A percentile compares a stretch with the other conserved stretches of the same genome.
phyloP scores from a whole-genome alignment of 129 eudicot species.

The Helichrysum umbraculigerum region DNA sequence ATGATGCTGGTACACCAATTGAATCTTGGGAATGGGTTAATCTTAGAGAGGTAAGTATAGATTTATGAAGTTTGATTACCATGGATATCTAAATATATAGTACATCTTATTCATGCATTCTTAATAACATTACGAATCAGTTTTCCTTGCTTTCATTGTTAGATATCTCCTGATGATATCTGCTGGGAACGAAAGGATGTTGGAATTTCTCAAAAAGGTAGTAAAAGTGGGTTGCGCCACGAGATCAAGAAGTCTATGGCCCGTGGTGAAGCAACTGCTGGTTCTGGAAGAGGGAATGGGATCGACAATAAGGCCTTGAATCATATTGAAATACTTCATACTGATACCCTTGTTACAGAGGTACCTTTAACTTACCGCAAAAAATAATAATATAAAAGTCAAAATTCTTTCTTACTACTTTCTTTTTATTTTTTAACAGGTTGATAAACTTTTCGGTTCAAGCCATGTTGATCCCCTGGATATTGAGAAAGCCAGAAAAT shows the following conservation, averaged over 20 bases:
- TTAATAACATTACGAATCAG: background rate
- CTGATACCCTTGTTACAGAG: too few relatives aligned
- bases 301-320: too few relatives aligned
- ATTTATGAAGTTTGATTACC: too few relatives aligned
- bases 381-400: too few relatives aligned
- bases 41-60: constrained; percentile 50
- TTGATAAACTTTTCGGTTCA: constrained; percentile 68
- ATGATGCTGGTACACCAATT: constrained; percentile 47
- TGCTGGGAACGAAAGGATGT: constrained; percentile 83
- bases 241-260: constrained; percentile 48
- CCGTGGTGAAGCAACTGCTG: constrained; percentile 49
- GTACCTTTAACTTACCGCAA: too few relatives aligned
- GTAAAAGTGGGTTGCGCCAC: constrained; percentile 56
- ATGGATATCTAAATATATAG: constrained; percentile 1
- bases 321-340: too few relatives aligned
- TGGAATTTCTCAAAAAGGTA: constrained; percentile 57
- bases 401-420: too few relatives aligned
- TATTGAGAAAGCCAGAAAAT: constrained; percentile 67
- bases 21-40: constrained; percentile 79
- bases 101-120: background rate
- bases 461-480: constrained; percentile 61
- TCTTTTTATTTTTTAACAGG: constrained; percentile 32
- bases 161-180: constrained; percentile 78
- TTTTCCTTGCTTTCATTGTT: background rate
- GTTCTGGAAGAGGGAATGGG: background rate